These are phyloP conservation scores for Vitrella brassicaformis DNA, from an alignment of 73 alveolate genomes.

Conservation along the genomic window DNA sequence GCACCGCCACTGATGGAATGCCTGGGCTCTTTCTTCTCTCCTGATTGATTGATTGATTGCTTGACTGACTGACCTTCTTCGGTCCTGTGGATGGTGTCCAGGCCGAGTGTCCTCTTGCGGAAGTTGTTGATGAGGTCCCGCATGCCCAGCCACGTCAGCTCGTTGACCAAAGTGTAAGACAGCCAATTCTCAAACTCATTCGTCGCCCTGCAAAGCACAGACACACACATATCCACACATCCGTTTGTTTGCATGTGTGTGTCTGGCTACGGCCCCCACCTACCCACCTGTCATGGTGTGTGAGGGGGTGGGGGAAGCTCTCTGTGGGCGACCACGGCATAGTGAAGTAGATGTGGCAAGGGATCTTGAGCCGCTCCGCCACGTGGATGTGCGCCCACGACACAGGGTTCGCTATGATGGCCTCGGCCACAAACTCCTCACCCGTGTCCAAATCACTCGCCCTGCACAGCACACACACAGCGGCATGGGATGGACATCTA, in stretches of 20 bases:
- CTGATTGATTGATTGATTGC: too few relatives aligned
- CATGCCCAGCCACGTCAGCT: background rate
- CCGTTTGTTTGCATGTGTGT: background rate
- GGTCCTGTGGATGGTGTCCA: background rate
- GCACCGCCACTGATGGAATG: background rate
- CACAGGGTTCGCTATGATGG: background rate
- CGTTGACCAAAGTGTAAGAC: background rate
- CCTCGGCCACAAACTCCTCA: background rate
- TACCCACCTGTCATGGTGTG: background rate
- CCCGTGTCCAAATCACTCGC: too few relatives aligned
- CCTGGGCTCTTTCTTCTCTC: too few relatives aligned
- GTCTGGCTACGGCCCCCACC: background rate
- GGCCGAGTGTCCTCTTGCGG: background rate
- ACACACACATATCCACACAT: background rate
- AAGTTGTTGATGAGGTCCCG: background rate
- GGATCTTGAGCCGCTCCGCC: conserved; percentile 3
- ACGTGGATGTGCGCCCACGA: background rate
- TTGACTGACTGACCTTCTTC: too few relatives aligned
- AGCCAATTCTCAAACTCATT: background rate
- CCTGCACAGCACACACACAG: too few relatives aligned
- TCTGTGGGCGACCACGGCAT: background rate
- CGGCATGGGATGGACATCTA: too few relatives aligned
- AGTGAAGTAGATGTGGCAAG: background rate
- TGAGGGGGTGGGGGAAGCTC: background rate
- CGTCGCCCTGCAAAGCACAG: background rate